These are phyloP conservation scores for Phoma sp. DNA, from an alignment of 2,329 filamentous ascomycete genomes.

Conservation along the genomic window DNA sequence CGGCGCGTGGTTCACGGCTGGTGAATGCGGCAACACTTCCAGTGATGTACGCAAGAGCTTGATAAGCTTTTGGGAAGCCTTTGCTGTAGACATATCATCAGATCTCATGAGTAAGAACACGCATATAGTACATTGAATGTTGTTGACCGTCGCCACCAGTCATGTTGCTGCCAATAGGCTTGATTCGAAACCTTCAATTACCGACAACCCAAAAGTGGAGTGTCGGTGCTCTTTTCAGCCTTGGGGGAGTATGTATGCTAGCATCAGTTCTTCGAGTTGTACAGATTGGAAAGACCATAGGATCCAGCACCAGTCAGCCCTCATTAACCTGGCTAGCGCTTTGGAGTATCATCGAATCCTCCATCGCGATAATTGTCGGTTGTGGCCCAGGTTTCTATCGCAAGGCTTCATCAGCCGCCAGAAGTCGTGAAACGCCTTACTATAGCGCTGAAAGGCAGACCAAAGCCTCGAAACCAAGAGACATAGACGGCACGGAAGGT, in stretches of 20 bases:
- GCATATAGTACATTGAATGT: no score
- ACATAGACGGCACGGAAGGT: neutral
- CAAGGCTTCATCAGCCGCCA: neutral
- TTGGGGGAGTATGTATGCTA: neutral
- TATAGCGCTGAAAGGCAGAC: neutral
- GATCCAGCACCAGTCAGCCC: neutral
- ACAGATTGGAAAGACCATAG: neutral
- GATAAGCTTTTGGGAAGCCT: neutral
- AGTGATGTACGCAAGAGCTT: neutral
- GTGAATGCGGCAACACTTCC: neutral
- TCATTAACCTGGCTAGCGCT: neutral
- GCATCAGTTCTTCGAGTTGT: neutral
- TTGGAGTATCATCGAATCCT: neutral
- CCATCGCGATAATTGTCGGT: neutral
- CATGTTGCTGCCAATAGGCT: neutral
- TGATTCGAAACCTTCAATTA: neutral
- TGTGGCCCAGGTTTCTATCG: neutral
- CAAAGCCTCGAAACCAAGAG: neutral
- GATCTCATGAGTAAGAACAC: neutral
- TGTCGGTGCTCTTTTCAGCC: neutral
- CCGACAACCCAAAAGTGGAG: neutral
- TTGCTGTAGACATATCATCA: neutral
- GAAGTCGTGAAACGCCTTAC: neutral
- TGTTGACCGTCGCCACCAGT: neutral
- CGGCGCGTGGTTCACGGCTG: neutral